A percentile compares a stretch with the other conserved stretches of the same genome.
phyloP scores from a whole-genome alignment of 208 protist species.

The Acanthamoeba triangularis region DNA sequence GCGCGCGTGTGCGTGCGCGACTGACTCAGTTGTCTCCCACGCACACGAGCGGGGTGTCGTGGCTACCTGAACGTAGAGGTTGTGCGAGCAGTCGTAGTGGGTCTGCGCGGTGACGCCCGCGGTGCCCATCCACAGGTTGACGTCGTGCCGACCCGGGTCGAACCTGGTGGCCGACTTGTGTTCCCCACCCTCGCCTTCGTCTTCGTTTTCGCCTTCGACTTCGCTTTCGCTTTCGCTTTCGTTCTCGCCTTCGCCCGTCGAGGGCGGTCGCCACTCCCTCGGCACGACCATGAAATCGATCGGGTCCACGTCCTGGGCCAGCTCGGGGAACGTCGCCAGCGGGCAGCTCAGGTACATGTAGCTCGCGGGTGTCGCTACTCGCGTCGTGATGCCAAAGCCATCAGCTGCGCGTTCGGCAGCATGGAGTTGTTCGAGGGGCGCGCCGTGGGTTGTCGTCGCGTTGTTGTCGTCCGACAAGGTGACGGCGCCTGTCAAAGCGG shows the following conservation, averaged over 20 bases:
- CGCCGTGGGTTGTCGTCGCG: too few species aligned
- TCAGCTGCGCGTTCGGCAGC: neutral
- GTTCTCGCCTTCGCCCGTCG: too few species aligned
- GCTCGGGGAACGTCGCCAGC: neutral
- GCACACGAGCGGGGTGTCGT: neutral
- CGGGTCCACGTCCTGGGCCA: neutral
- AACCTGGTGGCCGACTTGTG: neutral
- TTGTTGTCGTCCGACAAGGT: neutral
- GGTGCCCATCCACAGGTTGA: constrained; percentile 65
- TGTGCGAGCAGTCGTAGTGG: constrained; percentile 62
- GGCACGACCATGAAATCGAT: neutral
- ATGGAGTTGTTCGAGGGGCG: neutral
- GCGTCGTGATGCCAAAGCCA: neutral
- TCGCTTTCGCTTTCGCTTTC: neutral
- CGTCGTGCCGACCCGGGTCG: neutral
- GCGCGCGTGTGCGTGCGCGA: neutral
- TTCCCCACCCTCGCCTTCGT: neutral
- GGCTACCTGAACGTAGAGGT: constrained; percentile 32
- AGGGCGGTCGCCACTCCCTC: neutral
- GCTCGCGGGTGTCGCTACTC: neutral
- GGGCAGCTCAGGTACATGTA: constrained; percentile 45
- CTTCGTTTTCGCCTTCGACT: neutral
- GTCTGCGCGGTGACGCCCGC: constrained; percentile 24
- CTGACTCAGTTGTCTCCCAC: neutral
- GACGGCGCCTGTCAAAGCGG: neutral